A percentile compares a stretch with the other conserved stretches of the same genome.
phyloP scores from a whole-genome alignment of 192 early-diverging fungal species.

The Coemansia sp. region DNA sequence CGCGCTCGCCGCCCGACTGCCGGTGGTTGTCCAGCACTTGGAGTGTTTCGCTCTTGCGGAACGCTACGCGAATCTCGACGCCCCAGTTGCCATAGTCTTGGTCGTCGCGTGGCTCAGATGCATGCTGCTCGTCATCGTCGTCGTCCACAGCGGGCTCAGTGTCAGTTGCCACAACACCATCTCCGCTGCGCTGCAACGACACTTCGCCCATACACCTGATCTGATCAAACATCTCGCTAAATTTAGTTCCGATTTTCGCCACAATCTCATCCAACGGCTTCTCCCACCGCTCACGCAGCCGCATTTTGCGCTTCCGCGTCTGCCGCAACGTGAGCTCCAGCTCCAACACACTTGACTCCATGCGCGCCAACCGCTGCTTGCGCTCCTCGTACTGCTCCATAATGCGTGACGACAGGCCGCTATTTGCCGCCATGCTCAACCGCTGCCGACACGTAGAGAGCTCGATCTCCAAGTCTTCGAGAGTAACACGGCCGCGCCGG shows the following conservation, averaged over 20 bases:
- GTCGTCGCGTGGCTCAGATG: conserved; percentile 34
- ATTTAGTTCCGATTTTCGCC: conserved; percentile 63
- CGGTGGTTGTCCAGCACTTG: conserved; percentile 83
- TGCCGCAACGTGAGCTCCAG: conserved; percentile 41
- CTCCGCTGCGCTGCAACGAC: conserved; percentile 26
- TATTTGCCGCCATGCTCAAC: conserved; percentile 35
- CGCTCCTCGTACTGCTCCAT: conserved; percentile 71
- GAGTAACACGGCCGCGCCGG: conserved; percentile 18
- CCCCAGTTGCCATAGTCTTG: conserved; percentile 93
- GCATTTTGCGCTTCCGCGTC: conserved; percentile 38
- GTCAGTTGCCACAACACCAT: conserved; percentile 18
- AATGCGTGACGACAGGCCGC: conserved; percentile 50
- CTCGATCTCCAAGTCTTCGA: conserved; percentile 68
- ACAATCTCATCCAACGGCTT: conserved; percentile 63
- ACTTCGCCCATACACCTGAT: conserved; percentile 55
- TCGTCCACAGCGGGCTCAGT: not conserved
- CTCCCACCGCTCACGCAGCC: conserved; percentile 63
- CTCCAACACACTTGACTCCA: conserved; percentile 42
- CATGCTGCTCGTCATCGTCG: not conserved
- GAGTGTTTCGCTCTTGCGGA: conserved; percentile 79
- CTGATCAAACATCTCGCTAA: conserved; percentile 71
- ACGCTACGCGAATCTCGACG: conserved; percentile 92
- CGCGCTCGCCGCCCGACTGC: conserved; percentile 96
- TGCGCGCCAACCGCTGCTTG: conserved; percentile 56
- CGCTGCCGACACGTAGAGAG: conserved; percentile 51